Conservation (phyloP, 2,329 filamentous ascomycete species). For the Verruconis gallopava region DNA sequence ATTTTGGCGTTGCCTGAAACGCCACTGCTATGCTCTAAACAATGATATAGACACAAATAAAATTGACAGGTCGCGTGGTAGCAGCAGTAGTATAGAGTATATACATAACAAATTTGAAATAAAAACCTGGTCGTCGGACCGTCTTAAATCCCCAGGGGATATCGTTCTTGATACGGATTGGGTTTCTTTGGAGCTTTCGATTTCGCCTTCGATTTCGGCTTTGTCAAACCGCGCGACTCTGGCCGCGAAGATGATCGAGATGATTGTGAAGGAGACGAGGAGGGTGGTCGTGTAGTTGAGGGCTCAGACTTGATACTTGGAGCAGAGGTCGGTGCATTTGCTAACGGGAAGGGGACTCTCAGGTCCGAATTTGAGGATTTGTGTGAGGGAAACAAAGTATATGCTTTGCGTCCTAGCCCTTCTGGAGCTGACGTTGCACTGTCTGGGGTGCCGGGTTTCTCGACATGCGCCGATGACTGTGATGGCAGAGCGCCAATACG, state of each 20-base stretch:
- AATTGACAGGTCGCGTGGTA: too few relatives aligned
- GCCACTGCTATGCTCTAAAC: too few relatives aligned
- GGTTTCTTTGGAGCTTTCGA: neutral
- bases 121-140: too few relatives aligned
- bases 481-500: neutral
- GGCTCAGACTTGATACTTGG: neutral
- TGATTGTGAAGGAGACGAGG: neutral
- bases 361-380: neutral
- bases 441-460: neutral
- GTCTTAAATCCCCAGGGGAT: neutral
- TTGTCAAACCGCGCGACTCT: too few relatives aligned
- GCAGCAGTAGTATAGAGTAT: too few relatives aligned
- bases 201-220: too few relatives aligned
- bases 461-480: neutral
- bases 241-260: neutral
- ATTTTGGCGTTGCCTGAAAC: too few relatives aligned
- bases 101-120: too few relatives aligned
- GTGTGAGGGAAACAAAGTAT: neutral
- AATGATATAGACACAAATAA: too few relatives aligned
- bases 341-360: neutral
- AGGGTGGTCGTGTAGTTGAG: neutral
- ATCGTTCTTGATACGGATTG: neutral
- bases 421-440: neutral
- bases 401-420: neutral
- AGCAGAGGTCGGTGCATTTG: neutral